Base-by-base conservation (phyloP, 768 basidiomycete species). In the Hypholoma fasciculare region DNA sequence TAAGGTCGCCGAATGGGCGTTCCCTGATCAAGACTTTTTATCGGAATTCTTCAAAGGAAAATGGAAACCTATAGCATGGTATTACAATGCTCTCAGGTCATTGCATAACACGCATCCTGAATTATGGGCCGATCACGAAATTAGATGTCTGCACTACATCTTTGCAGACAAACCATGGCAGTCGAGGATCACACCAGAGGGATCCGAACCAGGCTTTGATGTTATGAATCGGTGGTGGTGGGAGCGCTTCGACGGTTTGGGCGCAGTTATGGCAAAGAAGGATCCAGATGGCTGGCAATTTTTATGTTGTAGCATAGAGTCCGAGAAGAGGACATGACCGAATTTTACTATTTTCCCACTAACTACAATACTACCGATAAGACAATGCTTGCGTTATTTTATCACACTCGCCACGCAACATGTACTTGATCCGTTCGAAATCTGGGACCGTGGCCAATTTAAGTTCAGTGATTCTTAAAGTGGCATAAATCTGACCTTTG, bases 391-490 rank as follows among this genome's bases (percentile, higher is more conserved):
- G 30, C 30, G 30, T 34, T 1, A 34, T 34, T 34, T 61, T 62
- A 62, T 64, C 43, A 59, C 60, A 55, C 46, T 60, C 96, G 79
- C 96, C 96, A 98, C 12, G 92, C 78, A 38, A 98, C 89, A 64
- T 92, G 84, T 0, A 98, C 96, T 67, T 96, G 86, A 67, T 98
- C 96, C 7, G 96, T 98, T 61, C 96, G 84, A 75, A 90, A 98
- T 69, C 96, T 98, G 65, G 20, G 52, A 38, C 42, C 37, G n/a
- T 34, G n/a, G 39, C 39, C n/a, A 14, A 26, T 30, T 17, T 46
- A 9, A 20, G 49, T 37, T 30, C 36, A 56, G 44, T 27, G 14
- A 48, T 14, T n/a, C 57, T 17, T 27, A 16, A 58, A 40, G 48
- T 34, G 9, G 9, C 34, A 62, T n/a, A n/a, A 14, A 19, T 58